Evolutionary conservation across 306 rosid species (phyloP), one percentile per base, ranked within the genome.

Genomic region (Pterocarpus macrocarpus): DNA sequence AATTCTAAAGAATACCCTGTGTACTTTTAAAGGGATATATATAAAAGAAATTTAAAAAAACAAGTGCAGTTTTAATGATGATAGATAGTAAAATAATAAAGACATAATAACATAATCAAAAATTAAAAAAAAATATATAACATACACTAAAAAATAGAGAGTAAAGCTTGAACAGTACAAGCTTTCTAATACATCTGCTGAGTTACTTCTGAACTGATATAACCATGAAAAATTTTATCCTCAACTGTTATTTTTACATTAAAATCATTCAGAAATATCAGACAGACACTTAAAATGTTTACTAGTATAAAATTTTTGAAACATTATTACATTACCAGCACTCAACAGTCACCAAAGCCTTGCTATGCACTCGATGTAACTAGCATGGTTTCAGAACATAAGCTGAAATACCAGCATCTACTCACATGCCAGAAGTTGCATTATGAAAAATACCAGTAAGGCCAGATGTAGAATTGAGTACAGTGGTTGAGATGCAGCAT

Each of bases 391-490:
- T 53, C 15, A 58, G 57, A 80, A 47, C 71, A 72, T 28, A 72
- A 76, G 45, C 12, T 53, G 82, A 69, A 84, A 69, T 68, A 49
- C 5, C 72, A 73, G 15, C 53, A 69, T 63, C 74, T 45, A 55
- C 30, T 83, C 81, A 81, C 82, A 84, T 81, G 59, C 44, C 84
- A 63, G 72, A 77, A 84, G 55, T 76, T 81, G 86, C 65, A 87
- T 39, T 8, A 73, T 45, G 80, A 84, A 84, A 77, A 81, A 28
- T 73, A 77, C 75, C 58, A 73, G 35, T 7, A 75, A 34, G 33
- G 11, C 77, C 49, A 81, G 53, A 22, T 73, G 74, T 2, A 70
- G 75, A 71, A 81, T n/a, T 62, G 85, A 75, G 69, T 11, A 63
- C 8, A 81, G 64, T 63, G 81, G 58, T 7, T 17, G 77, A 77